Base-by-base conservation (phyloP, 352 stramenopile genomes). In the Aphanomyces cochlioides region DNA sequence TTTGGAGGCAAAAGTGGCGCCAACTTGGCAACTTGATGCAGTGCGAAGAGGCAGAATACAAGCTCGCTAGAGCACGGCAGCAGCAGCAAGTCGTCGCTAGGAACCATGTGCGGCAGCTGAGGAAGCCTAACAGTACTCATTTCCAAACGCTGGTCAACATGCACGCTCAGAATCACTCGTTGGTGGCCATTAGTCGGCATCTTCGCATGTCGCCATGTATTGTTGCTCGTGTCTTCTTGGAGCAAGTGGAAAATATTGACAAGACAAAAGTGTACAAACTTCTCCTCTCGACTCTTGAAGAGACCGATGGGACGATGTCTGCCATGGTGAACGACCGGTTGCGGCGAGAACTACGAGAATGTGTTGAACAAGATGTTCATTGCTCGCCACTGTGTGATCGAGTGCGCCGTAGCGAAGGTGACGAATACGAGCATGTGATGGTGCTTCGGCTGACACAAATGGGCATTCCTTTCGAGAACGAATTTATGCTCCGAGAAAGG, bases 381-480 rank as follows among this genome's bases (percentile, higher is more conserved):
- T 95, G 87, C 76, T 95, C 85, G 28, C 87, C 87, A 12, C 54
- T 90, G 37, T 81, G 85, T 1, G 87, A 95, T 70, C 83, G 85
- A 19, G 77, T 90, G 39, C 81, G 84, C 10, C 85, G 90, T 68
- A 90, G 85, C 66, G 76, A 92, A 73, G 89, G 88, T 15, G 74
- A 89, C 58, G 88, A 96, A 72, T 93, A 94, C 72, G 89, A 96
- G 68, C 92, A 92, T 68, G 70, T 94, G 50, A 78, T 96, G 70
- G 70, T 85, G 54, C 78, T 85, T 66, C 92, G 84, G 63, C 74
- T 96, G 45, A 79, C 77, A 17, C 90, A 85, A 53, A 80, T 79
- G 15, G 78, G 79, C 0, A 66, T 96, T 47, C 79, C 88, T 6
- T 96, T 93, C 71, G 83, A 96, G 65, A 90, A 81, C 65, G 89